Percentiles rank a stretch among this genome's conserved stretches.
These are phyloP conservation scores for Coemansia brasiliensis DNA, from an alignment of 192 early-diverging fungal genomes.

Conservation along the genomic window DNA sequence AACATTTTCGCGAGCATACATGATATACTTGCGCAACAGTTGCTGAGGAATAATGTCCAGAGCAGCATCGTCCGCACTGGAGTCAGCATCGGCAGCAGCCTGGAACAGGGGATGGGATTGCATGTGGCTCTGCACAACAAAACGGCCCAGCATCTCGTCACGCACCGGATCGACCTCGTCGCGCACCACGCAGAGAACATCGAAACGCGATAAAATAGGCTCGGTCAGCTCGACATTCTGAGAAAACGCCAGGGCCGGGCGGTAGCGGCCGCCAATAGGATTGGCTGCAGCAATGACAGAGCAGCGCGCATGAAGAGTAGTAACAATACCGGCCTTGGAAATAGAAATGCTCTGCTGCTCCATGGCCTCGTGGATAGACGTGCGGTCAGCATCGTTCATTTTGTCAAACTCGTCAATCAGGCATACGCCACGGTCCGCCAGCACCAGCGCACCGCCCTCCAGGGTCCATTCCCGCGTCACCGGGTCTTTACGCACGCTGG, in stretches of 20 bases:
- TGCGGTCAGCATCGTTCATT: constrained; percentile 88
- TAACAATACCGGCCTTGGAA: constrained; percentile 86
- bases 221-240: constrained; percentile 98
- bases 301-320: constrained; percentile 81
- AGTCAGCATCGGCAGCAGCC: constrained; percentile 1
- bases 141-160: constrained; percentile 88
- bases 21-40: constrained; percentile 82
- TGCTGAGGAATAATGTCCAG: constrained; percentile 72
- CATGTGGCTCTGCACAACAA: constrained; percentile 92
- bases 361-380: constrained; percentile 95
- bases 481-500: constrained; percentile 80
- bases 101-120: constrained; percentile 78
- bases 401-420: constrained; percentile 91
- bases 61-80: constrained; percentile 49
- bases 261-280: constrained; percentile 82
- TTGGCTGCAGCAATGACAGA: constrained; percentile 82
- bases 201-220: constrained; percentile 97
- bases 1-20: constrained; percentile 79
- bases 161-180: constrained; percentile 88
- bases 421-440: constrained; percentile 86
- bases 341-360: constrained; percentile 89
- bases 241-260: constrained; percentile 87
- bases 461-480: constrained; percentile 87
- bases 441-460: constrained; percentile 84
- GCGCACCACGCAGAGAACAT: constrained; percentile 93